Evolutionary conservation across 1,284 basidiomycete species (phyloP).

Genomic region (Papiliotrema terrestris): DNA sequence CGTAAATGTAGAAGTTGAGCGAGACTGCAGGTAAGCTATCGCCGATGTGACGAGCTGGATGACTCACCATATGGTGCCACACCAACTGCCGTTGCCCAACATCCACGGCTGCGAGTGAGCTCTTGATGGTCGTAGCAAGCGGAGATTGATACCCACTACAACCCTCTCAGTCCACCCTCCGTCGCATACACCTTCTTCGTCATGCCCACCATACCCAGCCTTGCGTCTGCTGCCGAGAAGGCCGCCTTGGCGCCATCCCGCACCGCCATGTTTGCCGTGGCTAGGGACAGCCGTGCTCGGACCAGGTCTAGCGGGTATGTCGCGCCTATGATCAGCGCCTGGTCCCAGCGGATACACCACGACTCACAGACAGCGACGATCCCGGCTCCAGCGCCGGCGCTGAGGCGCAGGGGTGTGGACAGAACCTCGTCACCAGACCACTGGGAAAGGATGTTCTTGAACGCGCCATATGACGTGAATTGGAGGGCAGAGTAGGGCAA

Average conservation of each 20-base stretch:
- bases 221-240: conserved; percentile 39
- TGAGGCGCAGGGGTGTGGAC: conserved; percentile 75
- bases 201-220: conserved; percentile 81
- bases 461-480: conserved; percentile 78
- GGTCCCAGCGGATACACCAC: background rate
- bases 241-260: conserved; percentile 49
- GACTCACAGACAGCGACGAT: conserved; percentile 79
- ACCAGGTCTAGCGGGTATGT: conserved; percentile 94
- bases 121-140: no score
- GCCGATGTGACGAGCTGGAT: background rate
- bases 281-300: conserved; percentile 86
- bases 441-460: conserved; percentile 64
- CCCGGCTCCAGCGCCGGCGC: conserved; percentile 82
- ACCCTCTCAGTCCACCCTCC: conserved; percentile 79
- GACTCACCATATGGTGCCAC: conserved; percentile 77
- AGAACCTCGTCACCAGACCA: conserved; percentile 62
- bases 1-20: conserved; percentile 50
- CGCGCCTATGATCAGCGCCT: conserved; percentile 54
- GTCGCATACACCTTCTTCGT: conserved; percentile 81
- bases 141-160: conserved; percentile 68
- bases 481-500: conserved; percentile 72
- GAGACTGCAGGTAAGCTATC: conserved; percentile 26
- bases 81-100: conserved; percentile 81
- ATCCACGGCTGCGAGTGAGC: conserved; percentile 51
- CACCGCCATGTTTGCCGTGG: conserved; percentile 57